Evolutionary conservation across 2,329 filamentous ascomycete genomes (phyloP).

Genomic region (Talaromyces funiculosus): DNA sequence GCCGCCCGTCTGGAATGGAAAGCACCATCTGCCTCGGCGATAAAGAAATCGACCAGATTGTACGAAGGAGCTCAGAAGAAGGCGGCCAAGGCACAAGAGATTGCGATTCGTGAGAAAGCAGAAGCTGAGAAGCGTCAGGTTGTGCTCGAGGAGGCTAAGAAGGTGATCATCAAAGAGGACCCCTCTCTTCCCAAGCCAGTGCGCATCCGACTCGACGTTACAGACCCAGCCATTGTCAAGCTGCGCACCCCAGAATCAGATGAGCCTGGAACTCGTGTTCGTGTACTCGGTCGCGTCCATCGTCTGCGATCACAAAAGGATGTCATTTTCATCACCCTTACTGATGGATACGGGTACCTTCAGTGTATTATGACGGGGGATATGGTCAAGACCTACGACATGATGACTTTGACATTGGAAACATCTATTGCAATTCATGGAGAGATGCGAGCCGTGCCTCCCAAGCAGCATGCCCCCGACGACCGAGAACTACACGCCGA

Average conservation of each 20-base stretch:
- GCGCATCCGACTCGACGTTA: constrained; percentile 70
- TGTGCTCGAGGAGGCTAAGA: constrained; percentile 76
- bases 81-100: constrained; percentile 68
- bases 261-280: constrained; percentile 65
- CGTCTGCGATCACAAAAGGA: constrained; percentile 75
- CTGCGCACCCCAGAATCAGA: constrained; percentile 52
- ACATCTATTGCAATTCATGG: constrained; percentile 81
- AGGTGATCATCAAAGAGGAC: constrained; percentile 66
- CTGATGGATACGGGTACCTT: constrained; percentile 77
- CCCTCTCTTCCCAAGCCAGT: constrained; percentile 64
- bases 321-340: constrained; percentile 77
- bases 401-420: constrained; percentile 75
- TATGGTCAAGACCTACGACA: constrained; percentile 86
- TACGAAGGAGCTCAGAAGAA: constrained; percentile 78
- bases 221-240: constrained; percentile 54
- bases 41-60: constrained; percentile 76
- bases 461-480: constrained; percentile 71
- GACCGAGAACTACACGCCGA: constrained; percentile 86
- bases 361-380: constrained; percentile 79
- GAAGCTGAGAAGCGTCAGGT: constrained; percentile 64
- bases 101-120: constrained; percentile 65
- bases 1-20: constrained; percentile 67
- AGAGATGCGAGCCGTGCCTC: constrained; percentile 75
- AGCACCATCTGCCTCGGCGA: constrained; percentile 71
- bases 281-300: constrained; percentile 77